Conservation (phyloP, 257 asterid genomes). For the Gardenia jasminoides region DNA sequence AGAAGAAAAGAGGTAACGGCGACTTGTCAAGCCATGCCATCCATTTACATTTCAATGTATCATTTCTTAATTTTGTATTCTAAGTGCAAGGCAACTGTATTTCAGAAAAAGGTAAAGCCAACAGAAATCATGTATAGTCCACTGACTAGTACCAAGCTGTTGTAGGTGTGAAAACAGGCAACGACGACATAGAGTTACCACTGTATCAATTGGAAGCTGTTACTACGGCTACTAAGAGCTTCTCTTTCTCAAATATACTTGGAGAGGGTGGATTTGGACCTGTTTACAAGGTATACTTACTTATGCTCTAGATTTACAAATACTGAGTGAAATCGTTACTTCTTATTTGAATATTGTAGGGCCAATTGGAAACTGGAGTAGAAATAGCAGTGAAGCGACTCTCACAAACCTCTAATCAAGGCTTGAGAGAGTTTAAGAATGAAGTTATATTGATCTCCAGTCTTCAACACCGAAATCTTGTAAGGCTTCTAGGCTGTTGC, state of each 20-base stretch:
- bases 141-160: neutral
- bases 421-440: slow-evolving; percentile 25
- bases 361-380: slow-evolving; percentile 26
- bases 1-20: slow-evolving; percentile 9
- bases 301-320: neutral
- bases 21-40: neutral
- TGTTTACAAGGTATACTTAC: slow-evolving; percentile 40
- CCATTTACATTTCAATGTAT: neutral
- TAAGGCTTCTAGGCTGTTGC: slow-evolving; percentile 43
- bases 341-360: slow-evolving; percentile 23
- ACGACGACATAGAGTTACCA: slow-evolving; percentile 34
- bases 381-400: slow-evolving; percentile 48
- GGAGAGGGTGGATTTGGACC: slow-evolving; percentile 54
- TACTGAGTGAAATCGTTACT: neutral
- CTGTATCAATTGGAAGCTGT: slow-evolving; percentile 24
- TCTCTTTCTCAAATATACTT: slow-evolving; percentile 30
- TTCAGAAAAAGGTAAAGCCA: neutral
- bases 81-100: neutral
- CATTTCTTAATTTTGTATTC: neutral
- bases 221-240: slow-evolving; percentile 36
- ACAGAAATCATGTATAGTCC: neutral
- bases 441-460: slow-evolving; percentile 36
- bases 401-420: slow-evolving; percentile 38
- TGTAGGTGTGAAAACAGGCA: slow-evolving; percentile 10
- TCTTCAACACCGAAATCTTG: slow-evolving; percentile 48